Base-by-base conservation (phyloP, 2,329 filamentous ascomycete species). In the Fusarium stilboides region DNA sequence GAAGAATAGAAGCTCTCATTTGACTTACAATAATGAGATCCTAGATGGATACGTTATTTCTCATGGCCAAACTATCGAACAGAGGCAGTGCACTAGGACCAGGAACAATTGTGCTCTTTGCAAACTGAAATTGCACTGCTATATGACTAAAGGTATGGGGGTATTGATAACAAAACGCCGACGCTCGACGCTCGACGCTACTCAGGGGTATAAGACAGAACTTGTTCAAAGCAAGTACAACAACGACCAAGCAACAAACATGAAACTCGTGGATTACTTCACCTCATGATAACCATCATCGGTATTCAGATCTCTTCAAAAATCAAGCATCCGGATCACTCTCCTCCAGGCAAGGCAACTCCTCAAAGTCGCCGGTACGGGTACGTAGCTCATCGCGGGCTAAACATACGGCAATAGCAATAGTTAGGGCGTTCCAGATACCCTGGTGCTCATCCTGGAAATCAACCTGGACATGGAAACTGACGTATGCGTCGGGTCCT, bases 391-490 rank as follows among this genome's bases (percentile, higher is more conserved):
- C 78, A 47, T 83, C 80, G 15, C 81, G 76, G 6, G 81, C 81
- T 54, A 80, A 66, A 54, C 81, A 83, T 3, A 78, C 76, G 13
- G 77, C 77, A 22, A 82, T 75, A 10, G 80, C 82, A 12, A 82
- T 55, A 6, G 82, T 83, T 37, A 84, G 68, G 3, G 80, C 82
- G 65, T 84, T 83, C 82, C 82, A 84, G 22, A 84, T 77, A 53
- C 80, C 79, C 68, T 83, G 81, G 19, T 77, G 73, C 13, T 73
- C 73, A 43, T 82, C 77, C 52, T 76, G 73, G 44, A 84, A 82
- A 45, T 81, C 75, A 22, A 79, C 72, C 45, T 82, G 79, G n/a
- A 82, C 77, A 45, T 83, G 82, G 54, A 80, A 83, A 65, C 80
- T 83, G 33, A 83, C 76, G 51, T 79, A 77, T n/a, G 76, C 77